A percentile compares a stretch with the other conserved stretches of the same genome.
Evolutionary conservation across 179 eudicot genomes (phyloP).

Genomic region (Patellifolia procumbens): DNA sequence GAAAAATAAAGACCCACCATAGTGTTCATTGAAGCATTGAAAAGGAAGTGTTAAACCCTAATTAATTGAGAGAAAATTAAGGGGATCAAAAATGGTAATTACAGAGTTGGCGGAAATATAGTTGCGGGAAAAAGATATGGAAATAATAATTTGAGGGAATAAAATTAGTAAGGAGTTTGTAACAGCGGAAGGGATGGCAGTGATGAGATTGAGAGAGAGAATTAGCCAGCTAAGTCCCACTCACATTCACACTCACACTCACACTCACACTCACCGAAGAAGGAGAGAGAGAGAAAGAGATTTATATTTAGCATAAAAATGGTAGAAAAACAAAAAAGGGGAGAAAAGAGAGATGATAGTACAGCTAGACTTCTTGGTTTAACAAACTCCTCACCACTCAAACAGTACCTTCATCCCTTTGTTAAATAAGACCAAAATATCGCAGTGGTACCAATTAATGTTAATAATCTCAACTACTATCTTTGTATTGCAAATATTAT

Average conservation of each 20-base stretch:
- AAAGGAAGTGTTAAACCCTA: slow-evolving; percentile 13
- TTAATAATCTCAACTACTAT: no score
- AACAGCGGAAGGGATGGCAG: neutral
- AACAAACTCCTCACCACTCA: slow-evolving; percentile 4
- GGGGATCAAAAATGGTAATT: neutral
- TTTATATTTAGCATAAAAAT: no score
- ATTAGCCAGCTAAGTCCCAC: slow-evolving; percentile 15
- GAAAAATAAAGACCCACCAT: slow-evolving; percentile 18
- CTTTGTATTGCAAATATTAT: no score
- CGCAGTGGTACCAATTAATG: no score
- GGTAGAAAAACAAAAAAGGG: neutral
- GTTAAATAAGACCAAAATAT: no score
- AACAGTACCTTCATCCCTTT: neutral
- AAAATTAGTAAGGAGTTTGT: neutral
- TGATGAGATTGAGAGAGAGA: neutral
- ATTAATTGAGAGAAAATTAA: neutral
- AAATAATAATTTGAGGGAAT: neutral
- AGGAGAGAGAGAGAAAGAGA: neutral
- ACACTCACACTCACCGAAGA: slow-evolving; percentile 10
- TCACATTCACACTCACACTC: neutral
- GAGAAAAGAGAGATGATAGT: neutral
- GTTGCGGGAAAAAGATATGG: neutral
- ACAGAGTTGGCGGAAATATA: neutral
- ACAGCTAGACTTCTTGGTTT: slow-evolving; percentile 10
- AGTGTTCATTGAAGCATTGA: neutral